phyloP scores from a whole-genome alignment of 1,284 basidiomycete species.

The Sphaerobolus stellatus region DNA sequence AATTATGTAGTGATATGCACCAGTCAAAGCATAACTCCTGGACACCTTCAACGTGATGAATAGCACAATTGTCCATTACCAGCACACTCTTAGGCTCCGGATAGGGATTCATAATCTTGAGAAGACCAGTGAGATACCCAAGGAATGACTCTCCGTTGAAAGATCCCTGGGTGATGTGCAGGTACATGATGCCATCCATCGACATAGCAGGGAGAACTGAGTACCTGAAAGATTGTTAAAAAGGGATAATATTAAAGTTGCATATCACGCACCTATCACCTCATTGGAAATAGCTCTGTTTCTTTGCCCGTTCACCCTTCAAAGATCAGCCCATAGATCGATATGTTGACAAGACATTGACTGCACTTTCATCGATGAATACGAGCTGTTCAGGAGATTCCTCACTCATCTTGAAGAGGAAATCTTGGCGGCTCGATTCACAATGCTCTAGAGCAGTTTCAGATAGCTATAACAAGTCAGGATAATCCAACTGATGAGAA shows the following conservation, averaged over 20 bases:
- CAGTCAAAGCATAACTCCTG: slow-evolving; percentile 20
- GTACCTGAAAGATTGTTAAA: slow-evolving; percentile 5
- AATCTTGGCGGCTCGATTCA: not conserved
- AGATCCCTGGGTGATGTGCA: slow-evolving; percentile 25
- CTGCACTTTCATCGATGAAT: not conserved
- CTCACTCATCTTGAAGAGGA: not conserved
- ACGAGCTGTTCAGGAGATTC: not conserved
- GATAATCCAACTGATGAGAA: no score
- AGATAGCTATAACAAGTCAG: not conserved
- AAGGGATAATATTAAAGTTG: not conserved
- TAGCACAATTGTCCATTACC: slow-evolving; percentile 29
- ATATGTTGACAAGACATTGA: not conserved
- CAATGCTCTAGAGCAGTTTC: not conserved
- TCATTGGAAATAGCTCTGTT: not conserved
- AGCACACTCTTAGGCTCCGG: slow-evolving; percentile 25
- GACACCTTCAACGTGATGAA: slow-evolving; percentile 26
- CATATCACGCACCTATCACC: not conserved
- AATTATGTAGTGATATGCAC: slow-evolving; percentile 8
- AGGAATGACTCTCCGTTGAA: slow-evolving; percentile 22
- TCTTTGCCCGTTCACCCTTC: not conserved
- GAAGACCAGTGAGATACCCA: slow-evolving; percentile 15
- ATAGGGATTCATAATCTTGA: slow-evolving; percentile 26
- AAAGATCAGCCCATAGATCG: not conserved
- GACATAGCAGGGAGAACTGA: slow-evolving; percentile 23
- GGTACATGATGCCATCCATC: slow-evolving; percentile 19